Evolutionary conservation across 2,329 filamentous ascomycete genomes (phyloP).

Genomic region (Fusarium temperatum): DNA sequence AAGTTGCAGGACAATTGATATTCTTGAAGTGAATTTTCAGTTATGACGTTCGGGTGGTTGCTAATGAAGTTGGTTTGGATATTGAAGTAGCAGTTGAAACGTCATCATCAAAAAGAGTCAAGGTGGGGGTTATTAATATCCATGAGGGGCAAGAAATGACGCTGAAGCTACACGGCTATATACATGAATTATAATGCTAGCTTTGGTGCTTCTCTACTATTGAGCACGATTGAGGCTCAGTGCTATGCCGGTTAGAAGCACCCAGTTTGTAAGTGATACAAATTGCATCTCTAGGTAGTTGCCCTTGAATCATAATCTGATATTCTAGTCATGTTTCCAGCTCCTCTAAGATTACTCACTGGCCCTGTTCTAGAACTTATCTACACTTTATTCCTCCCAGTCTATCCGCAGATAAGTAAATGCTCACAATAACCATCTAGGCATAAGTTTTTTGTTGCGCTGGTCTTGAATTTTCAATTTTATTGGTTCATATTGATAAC

Average conservation of each 20-base stretch:
- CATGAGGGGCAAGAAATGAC: conserved; percentile 21
- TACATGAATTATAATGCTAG: not conserved
- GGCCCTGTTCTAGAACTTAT: not conserved
- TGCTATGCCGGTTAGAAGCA: not conserved
- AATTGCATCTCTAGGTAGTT: not conserved
- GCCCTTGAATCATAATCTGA: not conserved
- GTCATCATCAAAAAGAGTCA: conserved; percentile 12
- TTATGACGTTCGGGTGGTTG: not conserved
- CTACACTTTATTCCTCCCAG: not conserved
- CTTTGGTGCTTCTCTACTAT: not conserved
- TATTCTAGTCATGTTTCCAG: not conserved
- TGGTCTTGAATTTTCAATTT: not conserved
- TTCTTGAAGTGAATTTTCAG: not conserved
- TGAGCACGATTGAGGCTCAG: not conserved
- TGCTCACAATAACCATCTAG: not conserved
- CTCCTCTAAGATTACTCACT: not conserved
- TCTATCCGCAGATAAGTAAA: not conserved
- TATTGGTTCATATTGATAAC: not conserved
- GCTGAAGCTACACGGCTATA: not conserved
- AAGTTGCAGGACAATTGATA: not conserved
- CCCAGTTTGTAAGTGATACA: not conserved
- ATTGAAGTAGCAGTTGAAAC: conserved; percentile 8
- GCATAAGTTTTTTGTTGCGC: not conserved
- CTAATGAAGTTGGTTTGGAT: not conserved
- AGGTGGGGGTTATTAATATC: conserved; percentile 29